Evolutionary conservation across 768 basidiomycete species (phyloP), one percentile per base, ranked within the genome.

Genomic region (Tylopilus subfusipes): DNA sequence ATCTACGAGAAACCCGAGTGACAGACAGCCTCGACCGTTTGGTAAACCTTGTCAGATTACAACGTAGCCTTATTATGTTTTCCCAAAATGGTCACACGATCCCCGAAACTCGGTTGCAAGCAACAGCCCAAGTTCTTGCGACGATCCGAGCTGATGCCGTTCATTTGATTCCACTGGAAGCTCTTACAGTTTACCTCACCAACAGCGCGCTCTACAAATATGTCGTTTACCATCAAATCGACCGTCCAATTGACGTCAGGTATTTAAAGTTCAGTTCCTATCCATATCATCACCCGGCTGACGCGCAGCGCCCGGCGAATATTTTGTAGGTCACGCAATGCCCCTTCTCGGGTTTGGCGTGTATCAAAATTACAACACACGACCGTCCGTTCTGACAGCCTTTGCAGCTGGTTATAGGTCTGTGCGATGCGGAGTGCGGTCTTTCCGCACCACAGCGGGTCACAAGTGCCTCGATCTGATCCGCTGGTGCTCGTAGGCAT

Each of bases 301-400:
- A 64, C 29, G 31, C 42, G 25, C 42, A 40, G 21, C 29, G 38
- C 38, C 18, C 9, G 50, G 9, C 7, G 42, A 21, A 52, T 18
- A 36, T 36, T 36, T 36, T 36, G 2, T 38, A 77, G 87, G 86
- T 16, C 68, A 81, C 66, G 53, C 68, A 22, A 83, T 90, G 72
- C 88, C 88, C 22, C 66, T 77, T 7, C 73, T 90, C 3, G 88
- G 88, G 13, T 83, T 89, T 52, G 88, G 82, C 38, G 86, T 89
- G 19, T 90, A 83, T 63, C 77, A 82, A 63, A 89, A 88, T 69
- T 78, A 81, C 59, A 74, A 79, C 45, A 73, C 84, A 47, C 75
- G 70, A 29, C 62, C 78, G 0, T 81, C 85, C 19, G 81, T 82
- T 39, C 60, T 84, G 12, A 81, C 83, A 47, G 88, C 88, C 2